Evolutionary conservation across 768 basidiomycete genomes (phyloP), one percentile per base, ranked within the genome.

Genomic region (Lactarius hengduanensis): DNA sequence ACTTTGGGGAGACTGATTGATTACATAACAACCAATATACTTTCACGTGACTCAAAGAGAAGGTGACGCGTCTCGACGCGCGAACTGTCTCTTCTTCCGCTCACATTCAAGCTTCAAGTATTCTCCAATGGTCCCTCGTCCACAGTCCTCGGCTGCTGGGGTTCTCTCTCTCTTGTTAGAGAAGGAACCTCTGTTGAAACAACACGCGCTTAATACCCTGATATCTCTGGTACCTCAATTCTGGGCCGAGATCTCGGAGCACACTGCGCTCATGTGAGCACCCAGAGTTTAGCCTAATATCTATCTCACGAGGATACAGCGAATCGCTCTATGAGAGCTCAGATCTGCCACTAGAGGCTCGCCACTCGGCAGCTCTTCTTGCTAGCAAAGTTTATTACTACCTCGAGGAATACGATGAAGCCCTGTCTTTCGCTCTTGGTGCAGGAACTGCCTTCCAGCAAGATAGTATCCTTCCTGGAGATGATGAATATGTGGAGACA

Each of bases 361-460:
- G 91, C 43, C 86, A 91, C 72, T 84, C 88, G 59, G 96, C 97
- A 22, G 94, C 96, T 26, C 81, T 98, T 59, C 83, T 99, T 34
- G 90, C 92, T n/a, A 96, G 94, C 82, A 98, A 98, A 76, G 92
- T 98, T 59, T 98, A 98, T 78, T 98, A 94, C 79, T 96, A 91
- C 83, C 83, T 99, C 58, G 94, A 92, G 70, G 92, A 94, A 76
- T 92, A 96, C 72, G 94, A 96, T 73, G 97, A 99, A 75, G 93
- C 96, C 34, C 84, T 99, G 65, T 90, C 92, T 15, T 98, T 98
- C 74, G 97, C 97, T 26, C 86, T 99, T 57, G 90, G 91, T 64
- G 93, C 96, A 20, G 94, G 92, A 64, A 81, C 79, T 75, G 89
- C 91, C 74, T 98, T 98, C 74, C 89, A 92, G 75, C 82, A 80